Evolutionary conservation across 352 stramenopile species (phyloP), one percentile per base, ranked within the genome.

Genomic region (Pythium dissotocum): DNA sequence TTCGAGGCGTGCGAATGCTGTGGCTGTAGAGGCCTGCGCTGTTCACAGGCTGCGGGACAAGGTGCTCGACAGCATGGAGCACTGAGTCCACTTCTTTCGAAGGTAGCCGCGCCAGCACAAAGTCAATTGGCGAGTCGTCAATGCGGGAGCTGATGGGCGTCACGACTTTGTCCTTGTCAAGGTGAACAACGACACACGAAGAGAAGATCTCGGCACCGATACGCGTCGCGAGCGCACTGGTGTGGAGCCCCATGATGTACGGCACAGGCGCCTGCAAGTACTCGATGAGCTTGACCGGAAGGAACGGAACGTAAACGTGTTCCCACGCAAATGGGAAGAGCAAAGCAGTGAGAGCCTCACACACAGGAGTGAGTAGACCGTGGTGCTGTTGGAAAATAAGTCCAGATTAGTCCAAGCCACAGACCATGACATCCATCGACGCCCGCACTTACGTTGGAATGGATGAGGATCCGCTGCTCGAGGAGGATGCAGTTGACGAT

Each of bases 231-330:
- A 95, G 77, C 0, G 86, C 91, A 65, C 88, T 92, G 6, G 86
- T 95, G 56, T 95, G 89, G 4, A 96, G 51, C 2, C 89, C 89
- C 64, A 97, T 92, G 40, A 97, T 77, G 59, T 95, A 96, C 16
- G 89, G 83, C 24, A 94, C 79, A 10, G 89, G 89, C 4, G 89
- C 89, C 72, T 94, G 82, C 9, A 97, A 64, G 62, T 94, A 95
- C 56, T 97, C 84, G 52, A 94, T 88, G 38, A 97, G 65, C 63
- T 90, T 83, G 40, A 89, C 75, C 0, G 89, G 89, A 2, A 95
- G 82, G 40, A 96, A 89, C 18, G 89, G 88, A 12, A 96, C 88
- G 72, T 93, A 96, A 26, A 95, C 88, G 69, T 97, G 89, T 51
- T 90, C 82, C 88, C 88, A 97, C 1, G 61, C 77, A 40, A 97